Base-by-base conservation (phyloP, 306 rosid species). In the Lathyrus sativus region DNA sequence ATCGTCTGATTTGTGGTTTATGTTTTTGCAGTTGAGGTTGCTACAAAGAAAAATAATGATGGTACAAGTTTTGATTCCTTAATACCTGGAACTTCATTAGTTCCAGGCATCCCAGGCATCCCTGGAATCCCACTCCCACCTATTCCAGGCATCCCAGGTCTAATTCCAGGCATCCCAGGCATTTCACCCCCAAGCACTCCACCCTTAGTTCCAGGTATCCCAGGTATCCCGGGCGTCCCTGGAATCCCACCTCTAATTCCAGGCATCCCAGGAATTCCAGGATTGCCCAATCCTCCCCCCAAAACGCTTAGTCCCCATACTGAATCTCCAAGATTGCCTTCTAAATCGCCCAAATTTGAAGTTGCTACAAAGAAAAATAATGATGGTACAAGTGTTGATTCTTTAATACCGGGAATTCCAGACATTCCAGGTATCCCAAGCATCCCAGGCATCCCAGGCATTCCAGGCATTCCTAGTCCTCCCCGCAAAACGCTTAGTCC, bases 1-100 rank as follows among this genome's bases (percentile, higher is more conserved):
- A 0, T 51, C 19, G n/a, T 19, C 3, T 51, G 22, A 13, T 19
- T 51, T 22, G 2, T 51, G 7, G 1, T 51, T 18, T 6, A 46
- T 46, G 10, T 48, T 45, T 48, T 51, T 51, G 58, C 14, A 51
- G 58, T 10, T 51, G 58, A 51, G 58, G 33, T 53, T 19, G 59
- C 8, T 10, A 0, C 31, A 51, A 51, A 19, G 31, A 2, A 51
- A 10, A 14, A 48, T 8, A 17, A 17, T 3, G 56, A 49, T 9
- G 22, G 2, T 7, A 0, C 9, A 19, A 19, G 58, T 19, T 10
- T 6, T 19, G 12, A 51, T 19, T 51, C 31, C 11, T 51, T 19
- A 1, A 51, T 19, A 49, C 12, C 56, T 0, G 6, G 26, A 8
- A 0, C 15, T 15, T 9, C 11, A 13, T 3, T 31, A 31, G 7